phyloP scores from a whole-genome alignment of 2,329 filamentous ascomycete genomes.

The Cryoendolithus antarcticus region DNA sequence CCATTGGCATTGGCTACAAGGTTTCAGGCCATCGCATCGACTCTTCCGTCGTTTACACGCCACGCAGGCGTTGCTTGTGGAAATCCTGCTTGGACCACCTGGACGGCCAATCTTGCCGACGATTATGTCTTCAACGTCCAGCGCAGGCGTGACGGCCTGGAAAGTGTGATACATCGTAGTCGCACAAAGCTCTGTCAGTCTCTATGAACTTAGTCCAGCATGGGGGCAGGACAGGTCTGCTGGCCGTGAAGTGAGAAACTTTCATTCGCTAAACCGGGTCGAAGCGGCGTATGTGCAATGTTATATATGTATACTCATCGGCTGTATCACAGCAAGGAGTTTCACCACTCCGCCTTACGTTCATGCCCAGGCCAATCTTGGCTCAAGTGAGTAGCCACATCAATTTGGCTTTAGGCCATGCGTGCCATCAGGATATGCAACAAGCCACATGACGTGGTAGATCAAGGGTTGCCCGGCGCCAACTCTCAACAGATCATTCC shows the following conservation, averaged over 20 bases:
- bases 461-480: slow-evolving; percentile 4
- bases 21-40: slow-evolving; percentile 66
- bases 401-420: too few relatives aligned
- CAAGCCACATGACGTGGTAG: slow-evolving; percentile 2
- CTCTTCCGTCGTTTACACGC: slow-evolving; percentile 3
- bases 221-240: neutral
- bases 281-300: neutral
- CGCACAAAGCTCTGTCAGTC: slow-evolving; percentile 3
- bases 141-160: slow-evolving; percentile 36
- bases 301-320: slow-evolving; percentile 1
- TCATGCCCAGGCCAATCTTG: slow-evolving; percentile 2
- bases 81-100: slow-evolving; percentile 12
- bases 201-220: slow-evolving; percentile 1
- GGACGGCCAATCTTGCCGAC: slow-evolving; percentile 24
- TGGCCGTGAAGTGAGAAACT: neutral
- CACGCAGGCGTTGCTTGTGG: slow-evolving; percentile 2
- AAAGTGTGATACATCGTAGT: slow-evolving; percentile 31
- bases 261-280: slow-evolving; percentile 1
- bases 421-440: slow-evolving; percentile 5
- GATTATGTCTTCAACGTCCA: slow-evolving; percentile 25
- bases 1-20: slow-evolving; percentile 67
- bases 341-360: neutral
- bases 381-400: too few relatives aligned
- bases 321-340: slow-evolving; percentile 3
- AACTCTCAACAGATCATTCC: slow-evolving; percentile 2